Base-by-base conservation (phyloP, 1,284 basidiomycete species). In the Sanghuangporus weigelae region DNA sequence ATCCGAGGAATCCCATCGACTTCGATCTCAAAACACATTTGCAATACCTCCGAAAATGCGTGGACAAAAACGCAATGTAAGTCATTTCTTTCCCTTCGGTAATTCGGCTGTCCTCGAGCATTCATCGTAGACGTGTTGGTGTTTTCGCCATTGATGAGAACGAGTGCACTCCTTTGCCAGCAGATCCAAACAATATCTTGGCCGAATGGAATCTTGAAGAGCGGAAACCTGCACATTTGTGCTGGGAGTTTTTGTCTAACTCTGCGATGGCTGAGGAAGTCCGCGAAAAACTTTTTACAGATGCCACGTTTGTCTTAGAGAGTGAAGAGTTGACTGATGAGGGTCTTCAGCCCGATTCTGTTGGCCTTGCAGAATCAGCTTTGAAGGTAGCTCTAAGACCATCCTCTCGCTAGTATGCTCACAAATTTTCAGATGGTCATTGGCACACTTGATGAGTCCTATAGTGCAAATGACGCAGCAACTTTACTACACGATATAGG, bases 41-140 rank as follows among this genome's bases (percentile, higher is more conserved):
- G 42, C 84, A 88, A 66, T 94, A 93, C 71, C 79, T 97, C 59
- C 83, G 95, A 44, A 80, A 81, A 12, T 81, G 90, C 68, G 80
- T 97, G 51, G 92, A 96, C 74, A 96, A 96, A 76, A 87, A 85
- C 71, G 84, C 89, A 1, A 71, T 95, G 92, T 95, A 71, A 74
- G 92, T 82, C 2, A 46, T 55, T 46, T 51, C 7, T 60, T 50
- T 38, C 16, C 8, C 36, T 21, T 19, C 7, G 21, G 44, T 46
- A 19, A 2, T 8, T 46, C 44, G 65, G 44, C 68, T 70, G 59
- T 64, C 73, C 44, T 64, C 65, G 11, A 23, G 21, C 10, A 39
- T 67, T 67, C 14, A 60, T 69, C 21, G 31, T 42, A 86, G 87
- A 68, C 80, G 84, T 60, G 81, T 86, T 65, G 83, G 84, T 40